These are phyloP conservation scores for Fusarium coffeatum DNA, from an alignment of 2,329 filamentous ascomycete genomes.

Conservation along the genomic window DNA sequence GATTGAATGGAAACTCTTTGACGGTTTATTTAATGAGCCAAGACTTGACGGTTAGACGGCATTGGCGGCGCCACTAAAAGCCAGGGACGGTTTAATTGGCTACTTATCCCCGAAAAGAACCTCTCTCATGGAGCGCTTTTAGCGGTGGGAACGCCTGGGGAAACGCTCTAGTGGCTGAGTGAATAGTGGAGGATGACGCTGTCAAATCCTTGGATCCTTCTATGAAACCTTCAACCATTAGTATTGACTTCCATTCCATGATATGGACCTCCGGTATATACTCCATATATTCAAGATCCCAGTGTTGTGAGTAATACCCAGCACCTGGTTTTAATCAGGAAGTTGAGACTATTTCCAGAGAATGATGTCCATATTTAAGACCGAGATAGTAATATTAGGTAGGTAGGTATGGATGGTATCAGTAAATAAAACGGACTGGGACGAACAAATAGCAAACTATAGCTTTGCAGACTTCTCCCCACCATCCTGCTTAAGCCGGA, in stretches of 20 bases:
- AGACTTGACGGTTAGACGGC: slow-evolving; percentile 5
- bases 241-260: background rate
- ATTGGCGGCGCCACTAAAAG: background rate
- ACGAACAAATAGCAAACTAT: slow-evolving; percentile 28
- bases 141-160: background rate
- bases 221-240: background rate
- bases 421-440: background rate
- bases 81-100: background rate
- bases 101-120: background rate
- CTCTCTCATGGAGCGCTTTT: background rate
- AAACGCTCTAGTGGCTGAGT: background rate
- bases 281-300: background rate
- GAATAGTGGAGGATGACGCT: background rate
- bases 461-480: slow-evolving; percentile 51
- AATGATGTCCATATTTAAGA: background rate
- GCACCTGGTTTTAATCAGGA: background rate
- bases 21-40: background rate
- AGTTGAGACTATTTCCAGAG: background rate
- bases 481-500: slow-evolving; percentile 60
- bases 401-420: slow-evolving; percentile 19
- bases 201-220: background rate
- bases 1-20: background rate
- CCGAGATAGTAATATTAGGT: background rate
- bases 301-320: background rate
- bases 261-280: too few relatives aligned